A percentile compares a stretch with the other conserved stretches of the same genome.
Evolutionary conservation across 2,329 filamentous ascomycete genomes (phyloP).

Genomic region (Dactylellina leptospora): DNA sequence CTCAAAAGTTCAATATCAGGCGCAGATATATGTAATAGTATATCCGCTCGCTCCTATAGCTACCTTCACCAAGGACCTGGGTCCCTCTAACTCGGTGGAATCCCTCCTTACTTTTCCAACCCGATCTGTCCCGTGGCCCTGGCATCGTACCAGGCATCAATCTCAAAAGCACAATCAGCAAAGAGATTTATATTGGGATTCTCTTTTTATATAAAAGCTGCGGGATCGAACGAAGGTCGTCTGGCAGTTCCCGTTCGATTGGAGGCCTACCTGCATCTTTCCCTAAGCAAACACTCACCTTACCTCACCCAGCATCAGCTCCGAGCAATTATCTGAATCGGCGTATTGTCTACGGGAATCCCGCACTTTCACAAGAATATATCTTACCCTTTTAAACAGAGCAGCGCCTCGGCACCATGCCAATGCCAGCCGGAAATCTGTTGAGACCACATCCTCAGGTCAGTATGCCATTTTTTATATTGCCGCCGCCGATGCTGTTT

Average conservation of each 20-base stretch:
- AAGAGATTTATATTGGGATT: conserved; percentile 21
- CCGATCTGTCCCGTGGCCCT: conserved; percentile 35
- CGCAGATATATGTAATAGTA: conserved; percentile 41
- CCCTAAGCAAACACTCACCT: background rate
- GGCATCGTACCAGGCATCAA: conserved; percentile 29
- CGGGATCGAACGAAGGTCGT: conserved; percentile 7
- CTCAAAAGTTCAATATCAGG: conserved; percentile 30
- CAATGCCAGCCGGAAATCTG: conserved; percentile 45
- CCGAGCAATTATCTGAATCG: background rate
- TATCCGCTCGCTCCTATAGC: conserved; percentile 39
- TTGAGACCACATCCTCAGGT: conserved; percentile 50
- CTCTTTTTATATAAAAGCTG: conserved; percentile 40
- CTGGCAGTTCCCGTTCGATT: background rate
- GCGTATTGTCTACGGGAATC: conserved; percentile 3
- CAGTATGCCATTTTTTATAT: no score
- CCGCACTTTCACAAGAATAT: background rate
- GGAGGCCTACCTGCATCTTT: background rate
- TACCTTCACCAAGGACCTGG: conserved; percentile 41
- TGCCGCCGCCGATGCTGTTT: no score
- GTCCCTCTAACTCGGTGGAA: conserved; percentile 16
- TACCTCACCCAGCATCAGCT: background rate
- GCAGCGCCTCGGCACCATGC: conserved; percentile 23
- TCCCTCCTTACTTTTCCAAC: conserved; percentile 45
- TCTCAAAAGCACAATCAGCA: conserved; percentile 5
- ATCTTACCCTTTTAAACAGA: background rate